A percentile compares a stretch with the other conserved stretches of the same genome.
Evolutionary conservation across 1,139 yeast species (phyloP).

Genomic region (Martiniozyma asiatica): DNA sequence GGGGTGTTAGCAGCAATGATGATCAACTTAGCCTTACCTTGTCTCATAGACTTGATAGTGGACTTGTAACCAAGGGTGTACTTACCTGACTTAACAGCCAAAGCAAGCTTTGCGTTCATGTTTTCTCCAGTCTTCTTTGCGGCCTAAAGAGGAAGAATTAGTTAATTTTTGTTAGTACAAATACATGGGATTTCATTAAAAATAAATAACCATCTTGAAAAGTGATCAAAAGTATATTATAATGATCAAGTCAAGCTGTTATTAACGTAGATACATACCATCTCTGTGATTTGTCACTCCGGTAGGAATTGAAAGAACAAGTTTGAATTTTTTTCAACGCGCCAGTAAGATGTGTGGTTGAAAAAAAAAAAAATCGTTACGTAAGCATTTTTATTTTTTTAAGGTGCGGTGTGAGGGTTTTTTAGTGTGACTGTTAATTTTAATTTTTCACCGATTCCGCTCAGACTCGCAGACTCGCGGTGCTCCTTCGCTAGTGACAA

Average conservation of each 20-base stretch:
- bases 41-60: constrained; percentile 96
- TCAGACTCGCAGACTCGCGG: neutral
- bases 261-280: constrained; percentile 88
- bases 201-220: too few species aligned
- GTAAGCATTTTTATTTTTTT: neutral
- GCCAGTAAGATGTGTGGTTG: too few species aligned
- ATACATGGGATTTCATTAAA: neutral
- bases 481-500: neutral
- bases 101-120: constrained; percentile 97
- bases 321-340: too few species aligned
- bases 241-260: too few species aligned
- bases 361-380: neutral
- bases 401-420: neutral
- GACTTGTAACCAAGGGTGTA: constrained; percentile 99
- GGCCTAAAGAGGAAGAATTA: constrained; percentile 43
- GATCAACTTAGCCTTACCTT: constrained; percentile 97
- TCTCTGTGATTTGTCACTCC: constrained; percentile 94
- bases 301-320: too few species aligned
- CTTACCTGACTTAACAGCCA: constrained; percentile 98
- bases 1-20: constrained; percentile 99
- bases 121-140: constrained; percentile 90
- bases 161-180: constrained; percentile 5
- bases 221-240: too few species aligned
- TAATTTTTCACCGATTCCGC: too few species aligned
- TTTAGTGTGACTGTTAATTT: too few species aligned